Evolutionary conservation across 768 basidiomycete genomes (phyloP), one percentile per base, ranked within the genome.

Genomic region (Suillus placidus): DNA sequence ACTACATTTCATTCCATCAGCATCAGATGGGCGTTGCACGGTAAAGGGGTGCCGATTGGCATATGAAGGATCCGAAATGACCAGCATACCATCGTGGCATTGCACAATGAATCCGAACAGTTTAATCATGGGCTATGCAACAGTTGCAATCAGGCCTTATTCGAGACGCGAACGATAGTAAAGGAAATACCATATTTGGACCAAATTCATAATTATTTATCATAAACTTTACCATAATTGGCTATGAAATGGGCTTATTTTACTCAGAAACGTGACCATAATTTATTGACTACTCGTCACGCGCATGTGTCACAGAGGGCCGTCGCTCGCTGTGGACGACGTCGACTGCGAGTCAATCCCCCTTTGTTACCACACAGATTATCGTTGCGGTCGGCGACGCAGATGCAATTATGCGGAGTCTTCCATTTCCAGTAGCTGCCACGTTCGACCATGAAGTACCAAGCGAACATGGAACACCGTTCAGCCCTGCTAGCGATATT

Each of bases 401-500:
- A 34, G 58, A 56, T 60, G 66, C 23, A 49, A 68, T 45, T 72
- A 91, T 91, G 90, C 83, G 85, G 69, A 87, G 87, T 63, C 81
- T 88, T 64, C 83, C 87, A 0, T 89, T 89, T 70, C 71, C 77
- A 20, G 49, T 69, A 43, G 73, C 76, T 72, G 77, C 81, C 61
- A 70, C 80, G 65, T 83, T 77, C 75, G 80, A 84, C 79, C 86
- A 82, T 68, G 87, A 88, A 76, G 73, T 79, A 42, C 84, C 87
- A 37, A 82, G 86, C 77, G 88, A 90, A 67, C 80, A 83, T 71
- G 84, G 83, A 70, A 87, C 87, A 16, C 86, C 88, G 68, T 79
- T 80, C 74, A 83, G 81, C 80, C 82, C 80, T 79, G 78, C 76
- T 74, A 83, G 87, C 80, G 84, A 86, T 78, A 89, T 93, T 76